phyloP scores from a whole-genome alignment of 2,329 filamentous ascomycete genomes.

The Nothomitra cinnamomea region DNA sequence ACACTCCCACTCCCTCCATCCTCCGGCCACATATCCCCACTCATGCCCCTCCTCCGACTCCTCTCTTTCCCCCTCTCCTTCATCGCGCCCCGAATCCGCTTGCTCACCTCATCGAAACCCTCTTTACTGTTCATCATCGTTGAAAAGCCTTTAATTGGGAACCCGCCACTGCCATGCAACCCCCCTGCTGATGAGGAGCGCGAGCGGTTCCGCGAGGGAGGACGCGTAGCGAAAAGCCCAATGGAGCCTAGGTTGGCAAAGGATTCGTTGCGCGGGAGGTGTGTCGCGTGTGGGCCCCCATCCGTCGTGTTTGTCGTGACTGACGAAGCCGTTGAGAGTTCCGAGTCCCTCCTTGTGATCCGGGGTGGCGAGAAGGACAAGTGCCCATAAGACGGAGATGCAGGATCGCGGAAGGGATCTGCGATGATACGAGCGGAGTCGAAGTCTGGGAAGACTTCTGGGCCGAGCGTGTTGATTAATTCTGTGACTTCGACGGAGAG shows the following conservation, averaged over 20 bases:
- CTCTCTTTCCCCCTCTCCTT: slow-evolving; percentile 59
- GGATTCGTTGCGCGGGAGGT: slow-evolving; percentile 74
- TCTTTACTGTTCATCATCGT: slow-evolving; percentile 42
- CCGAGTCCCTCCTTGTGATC: not conserved
- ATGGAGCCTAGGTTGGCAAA: slow-evolving; percentile 80
- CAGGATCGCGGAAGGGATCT: slow-evolving; percentile 28
- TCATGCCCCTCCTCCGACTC: slow-evolving; percentile 15
- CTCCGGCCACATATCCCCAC: not conserved
- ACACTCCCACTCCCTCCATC: not conserved
- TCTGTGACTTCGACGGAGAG: slow-evolving; percentile 73
- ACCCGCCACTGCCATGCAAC: slow-evolving; percentile 40
- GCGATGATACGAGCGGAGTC: slow-evolving; percentile 54
- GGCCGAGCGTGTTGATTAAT: slow-evolving; percentile 85
- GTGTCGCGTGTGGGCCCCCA: slow-evolving; percentile 27
- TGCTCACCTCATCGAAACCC: slow-evolving; percentile 66
- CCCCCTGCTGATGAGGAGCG: slow-evolving; percentile 52
- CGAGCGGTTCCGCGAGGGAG: slow-evolving; percentile 55
- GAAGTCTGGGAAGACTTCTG: slow-evolving; percentile 95
- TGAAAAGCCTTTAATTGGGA: slow-evolving; percentile 55
- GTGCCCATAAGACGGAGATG: slow-evolving; percentile 9
- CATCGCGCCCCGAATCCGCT: slow-evolving; percentile 76
- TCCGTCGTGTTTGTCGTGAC: slow-evolving; percentile 17
- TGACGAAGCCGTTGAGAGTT: not conserved
- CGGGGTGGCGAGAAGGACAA: not conserved
- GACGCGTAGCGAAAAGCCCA: slow-evolving; percentile 78